Percentiles rank a stretch among this genome's conserved stretches.
Evolutionary conservation across 768 basidiomycete genomes (phyloP).

Genomic region (Boletus rubescentipes): DNA sequence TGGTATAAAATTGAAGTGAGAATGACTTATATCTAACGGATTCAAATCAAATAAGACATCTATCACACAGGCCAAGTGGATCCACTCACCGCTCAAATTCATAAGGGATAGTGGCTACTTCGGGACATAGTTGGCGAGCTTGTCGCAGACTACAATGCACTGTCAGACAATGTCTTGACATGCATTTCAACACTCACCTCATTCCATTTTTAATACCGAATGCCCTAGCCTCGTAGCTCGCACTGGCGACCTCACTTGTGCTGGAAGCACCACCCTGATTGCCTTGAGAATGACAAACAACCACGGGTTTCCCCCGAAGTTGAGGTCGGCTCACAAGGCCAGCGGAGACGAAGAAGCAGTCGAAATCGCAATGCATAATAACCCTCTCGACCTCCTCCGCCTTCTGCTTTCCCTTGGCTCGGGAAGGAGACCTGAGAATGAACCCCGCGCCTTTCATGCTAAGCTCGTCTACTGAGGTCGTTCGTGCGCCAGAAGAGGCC

Average conservation of each 20-base stretch:
- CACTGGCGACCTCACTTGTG: slow-evolving; percentile 93
- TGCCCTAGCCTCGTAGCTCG: slow-evolving; percentile 88
- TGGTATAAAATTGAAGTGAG: slow-evolving; percentile 88
- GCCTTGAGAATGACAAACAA: slow-evolving; percentile 94
- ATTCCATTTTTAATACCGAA: slow-evolving; percentile 93
- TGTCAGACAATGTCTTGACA: background rate
- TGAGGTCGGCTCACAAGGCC: slow-evolving; percentile 79
- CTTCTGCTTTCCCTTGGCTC: slow-evolving; percentile 52
- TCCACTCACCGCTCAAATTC: slow-evolving; percentile 78
- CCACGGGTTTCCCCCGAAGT: slow-evolving; percentile 82
- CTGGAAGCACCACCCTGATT: slow-evolving; percentile 67
- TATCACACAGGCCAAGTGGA: background rate
- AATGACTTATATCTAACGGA: slow-evolving; percentile 73
- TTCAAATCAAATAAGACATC: background rate
- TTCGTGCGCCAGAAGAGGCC: background rate
- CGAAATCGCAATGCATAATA: slow-evolving; percentile 94
- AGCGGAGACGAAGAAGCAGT: slow-evolving; percentile 96
- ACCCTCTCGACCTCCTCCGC: slow-evolving; percentile 53
- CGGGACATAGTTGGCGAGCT: slow-evolving; percentile 73
- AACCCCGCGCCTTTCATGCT: slow-evolving; percentile 57
- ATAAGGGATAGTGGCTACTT: slow-evolving; percentile 79
- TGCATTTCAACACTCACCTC: slow-evolving; percentile 55
- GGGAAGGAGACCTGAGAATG: slow-evolving; percentile 46
- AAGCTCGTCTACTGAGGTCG: slow-evolving; percentile 25
- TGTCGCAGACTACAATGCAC: slow-evolving; percentile 62